phyloP scores from a whole-genome alignment of 768 basidiomycete species.

The Lentinula sp. region DNA sequence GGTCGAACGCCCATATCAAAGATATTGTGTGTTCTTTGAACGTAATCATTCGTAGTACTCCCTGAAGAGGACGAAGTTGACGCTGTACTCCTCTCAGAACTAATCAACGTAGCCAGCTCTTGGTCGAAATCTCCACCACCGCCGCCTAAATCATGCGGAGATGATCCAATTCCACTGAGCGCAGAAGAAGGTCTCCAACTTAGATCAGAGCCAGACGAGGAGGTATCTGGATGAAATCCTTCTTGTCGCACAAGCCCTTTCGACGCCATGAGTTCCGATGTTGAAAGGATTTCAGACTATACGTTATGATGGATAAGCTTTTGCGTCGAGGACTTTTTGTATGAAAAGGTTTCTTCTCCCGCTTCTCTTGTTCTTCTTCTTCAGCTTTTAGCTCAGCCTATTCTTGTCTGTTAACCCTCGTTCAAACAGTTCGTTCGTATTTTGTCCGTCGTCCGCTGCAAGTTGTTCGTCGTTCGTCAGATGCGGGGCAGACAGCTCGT shows the following conservation, averaged over 20 bases:
- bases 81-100: slow-evolving; percentile 28
- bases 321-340: too few species aligned
- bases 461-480: too few species aligned
- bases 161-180: slow-evolving; percentile 33
- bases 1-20: slow-evolving; percentile 19
- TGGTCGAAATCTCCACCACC: slow-evolving; percentile 53
- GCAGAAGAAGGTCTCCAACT: slow-evolving; percentile 24
- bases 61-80: neutral
- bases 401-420: neutral
- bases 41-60: slow-evolving; percentile 11
- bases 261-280: neutral
- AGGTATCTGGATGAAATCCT: slow-evolving; percentile 50
- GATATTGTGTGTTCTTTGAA: slow-evolving; percentile 29
- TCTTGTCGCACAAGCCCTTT: slow-evolving; percentile 47
- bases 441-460: too few species aligned
- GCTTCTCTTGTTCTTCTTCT: too few species aligned
- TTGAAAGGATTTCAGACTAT: neutral
- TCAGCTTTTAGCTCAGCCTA: too few species aligned
- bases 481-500: neutral
- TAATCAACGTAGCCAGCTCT: slow-evolving; percentile 55
- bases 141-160: slow-evolving; percentile 32
- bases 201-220: slow-evolving; percentile 8
- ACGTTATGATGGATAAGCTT: too few species aligned
- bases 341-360: too few species aligned
- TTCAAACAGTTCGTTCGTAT: neutral